Evolutionary conservation across 805 yeast genomes (phyloP), one percentile per base, ranked within the genome.

Genomic region (Soucietia sequanensis): DNA sequence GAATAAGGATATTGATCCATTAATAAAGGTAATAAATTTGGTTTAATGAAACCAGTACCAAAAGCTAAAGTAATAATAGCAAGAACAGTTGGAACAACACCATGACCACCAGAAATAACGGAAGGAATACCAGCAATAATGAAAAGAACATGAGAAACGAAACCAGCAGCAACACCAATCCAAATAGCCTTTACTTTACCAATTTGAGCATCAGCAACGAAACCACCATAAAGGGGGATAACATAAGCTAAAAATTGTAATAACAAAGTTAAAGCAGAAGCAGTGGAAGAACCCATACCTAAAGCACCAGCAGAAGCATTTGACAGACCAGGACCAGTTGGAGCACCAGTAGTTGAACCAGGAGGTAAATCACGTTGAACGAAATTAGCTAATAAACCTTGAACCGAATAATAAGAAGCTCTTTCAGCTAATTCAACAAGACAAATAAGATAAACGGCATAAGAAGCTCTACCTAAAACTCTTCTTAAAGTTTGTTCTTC

Each of bases 1-100:
- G 75, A 65, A 54, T 78, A 75, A 29, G 81, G 80, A 53, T 59
- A 59, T 40, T 54, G 62, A 41, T 63, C 86, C 58, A 70, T 57
- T 34, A 70, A 52, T 31, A 71, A 56, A 5, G 78, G 76, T 39
- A 70, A 60, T 38, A 75, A 64, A 46, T 75, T 75, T 37, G 80
- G 76, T 48, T 75, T 75, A 45, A 75, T 72, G 36, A 72, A 65
- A 44, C 80, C 80, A 23, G 80, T 72, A 43, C 79, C 78, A 30
- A 60, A 3, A 30, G 71, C 62, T 45, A 69, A 56, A 9, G 65
- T 48, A 5, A 69, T 10, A 28, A 70, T 60, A 23, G 61, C 74
- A 29, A 73, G 48, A 32, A 62, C 51, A 19, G 72, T 66, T 34
- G 72, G 66, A 19, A 59, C 73, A 39, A 70, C 39, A 21, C 43